Evolutionary conservation across 192 early-diverging fungal species (phyloP).

Genomic region (Thoreauomyces humboldtii): DNA sequence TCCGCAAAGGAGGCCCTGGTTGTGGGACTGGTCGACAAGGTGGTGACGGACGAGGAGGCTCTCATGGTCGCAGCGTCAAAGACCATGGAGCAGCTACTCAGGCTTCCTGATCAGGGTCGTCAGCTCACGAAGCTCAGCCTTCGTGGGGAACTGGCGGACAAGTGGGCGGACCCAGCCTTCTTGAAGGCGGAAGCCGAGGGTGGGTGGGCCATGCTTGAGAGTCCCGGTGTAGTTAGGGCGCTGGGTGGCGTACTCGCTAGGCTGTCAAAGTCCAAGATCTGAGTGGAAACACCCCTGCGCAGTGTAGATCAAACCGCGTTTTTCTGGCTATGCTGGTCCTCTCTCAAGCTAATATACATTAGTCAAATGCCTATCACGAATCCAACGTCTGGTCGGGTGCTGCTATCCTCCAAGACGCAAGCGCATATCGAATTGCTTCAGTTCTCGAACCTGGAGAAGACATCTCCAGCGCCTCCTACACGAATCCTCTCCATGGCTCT

Average conservation of each 20-base stretch:
- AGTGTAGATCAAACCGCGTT: too few relatives aligned
- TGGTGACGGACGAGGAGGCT: constrained; percentile 33
- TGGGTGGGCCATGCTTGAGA: constrained; percentile 35
- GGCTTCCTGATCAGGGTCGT: constrained; percentile 40
- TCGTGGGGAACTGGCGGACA: constrained; percentile 26
- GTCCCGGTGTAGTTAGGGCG: constrained; percentile 27
- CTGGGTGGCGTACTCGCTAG: constrained; percentile 36
- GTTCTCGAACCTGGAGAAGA: too few relatives aligned
- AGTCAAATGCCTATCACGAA: too few relatives aligned
- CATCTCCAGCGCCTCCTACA: too few relatives aligned
- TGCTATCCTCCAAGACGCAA: too few relatives aligned
- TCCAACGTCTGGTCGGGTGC: too few relatives aligned
- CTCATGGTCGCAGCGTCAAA: constrained; percentile 32
- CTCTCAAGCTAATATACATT: too few relatives aligned
- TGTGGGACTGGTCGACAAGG: constrained; percentile 43
- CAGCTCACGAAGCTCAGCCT: constrained; percentile 32
- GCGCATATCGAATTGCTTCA: too few relatives aligned
- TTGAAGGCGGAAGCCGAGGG: constrained; percentile 32
- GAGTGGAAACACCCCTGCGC: neutral
- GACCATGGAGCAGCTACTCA: constrained; percentile 28
- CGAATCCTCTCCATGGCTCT: too few relatives aligned
- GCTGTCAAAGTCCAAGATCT: constrained; percentile 25
- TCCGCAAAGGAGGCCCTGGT: constrained; percentile 32
- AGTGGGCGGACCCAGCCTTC: constrained; percentile 24
- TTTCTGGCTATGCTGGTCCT: too few relatives aligned